phyloP scores from a whole-genome alignment of 768 basidiomycete genomes.

The Boletus pseudo-olivaceus region DNA sequence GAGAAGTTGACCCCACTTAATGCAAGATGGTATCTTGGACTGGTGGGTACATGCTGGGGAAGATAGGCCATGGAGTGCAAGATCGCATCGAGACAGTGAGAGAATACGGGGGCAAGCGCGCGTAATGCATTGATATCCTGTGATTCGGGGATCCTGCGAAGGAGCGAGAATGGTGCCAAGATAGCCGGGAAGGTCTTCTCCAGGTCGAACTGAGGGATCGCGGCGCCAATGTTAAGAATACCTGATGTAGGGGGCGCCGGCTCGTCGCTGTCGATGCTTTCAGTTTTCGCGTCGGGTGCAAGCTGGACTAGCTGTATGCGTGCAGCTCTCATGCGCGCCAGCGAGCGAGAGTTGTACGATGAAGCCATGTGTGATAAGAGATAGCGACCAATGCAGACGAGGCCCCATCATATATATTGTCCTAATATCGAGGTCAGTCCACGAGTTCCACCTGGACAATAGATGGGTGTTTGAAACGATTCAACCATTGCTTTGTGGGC shows the following conservation, averaged over 20 bases:
- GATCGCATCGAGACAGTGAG: slow-evolving; percentile 24
- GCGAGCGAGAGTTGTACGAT: slow-evolving; percentile 7
- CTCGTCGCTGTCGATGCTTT: slow-evolving; percentile 25
- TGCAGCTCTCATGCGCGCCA: slow-evolving; percentile 4
- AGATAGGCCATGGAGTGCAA: slow-evolving; percentile 25
- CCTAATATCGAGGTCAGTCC: not conserved
- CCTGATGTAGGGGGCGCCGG: slow-evolving; percentile 24
- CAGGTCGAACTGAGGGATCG: slow-evolving; percentile 25
- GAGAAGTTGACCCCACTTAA: slow-evolving; percentile 20
- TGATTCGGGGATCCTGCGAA: slow-evolving; percentile 23
- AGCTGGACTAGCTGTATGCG: not conserved
- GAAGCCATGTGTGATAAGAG: slow-evolving; percentile 9
- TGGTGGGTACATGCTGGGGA: slow-evolving; percentile 18
- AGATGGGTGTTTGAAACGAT: not conserved
- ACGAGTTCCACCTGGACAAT: slow-evolving; percentile 22
- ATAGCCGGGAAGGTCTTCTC: slow-evolving; percentile 38
- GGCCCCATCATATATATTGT: not conserved
- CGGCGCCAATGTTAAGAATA: not conserved
- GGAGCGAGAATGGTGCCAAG: slow-evolving; percentile 25
- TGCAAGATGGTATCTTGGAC: slow-evolving; percentile 22
- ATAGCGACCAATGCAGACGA: no score
- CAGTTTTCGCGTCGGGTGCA: slow-evolving; percentile 13
- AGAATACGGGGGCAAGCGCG: slow-evolving; percentile 26
- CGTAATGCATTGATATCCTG: slow-evolving; percentile 28
- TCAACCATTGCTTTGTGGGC: not conserved